Percentiles rank a stretch among this genome's conserved stretches.
phyloP scores from a whole-genome alignment of 371 early-diverging fungal genomes.

The Dichotomocladium elegans region DNA sequence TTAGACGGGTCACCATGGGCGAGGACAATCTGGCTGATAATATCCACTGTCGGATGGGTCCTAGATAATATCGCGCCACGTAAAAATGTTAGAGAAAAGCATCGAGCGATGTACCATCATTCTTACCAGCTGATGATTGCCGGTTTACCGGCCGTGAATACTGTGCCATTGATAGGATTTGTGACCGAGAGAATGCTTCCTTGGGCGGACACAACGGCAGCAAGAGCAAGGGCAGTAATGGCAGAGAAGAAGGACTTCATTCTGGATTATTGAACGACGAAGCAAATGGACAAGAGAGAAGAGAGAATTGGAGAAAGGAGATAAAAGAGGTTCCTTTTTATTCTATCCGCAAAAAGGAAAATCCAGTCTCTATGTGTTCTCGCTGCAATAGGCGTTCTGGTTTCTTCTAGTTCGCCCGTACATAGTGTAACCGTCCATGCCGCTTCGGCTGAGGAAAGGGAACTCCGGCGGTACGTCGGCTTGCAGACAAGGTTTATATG shows the following conservation, averaged over 20 bases:
- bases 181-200: conserved; percentile 11
- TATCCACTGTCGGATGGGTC: conserved; percentile 16
- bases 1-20: conserved; percentile 18
- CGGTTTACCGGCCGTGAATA: conserved; percentile 12
- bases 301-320: not conserved
- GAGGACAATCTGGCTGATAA: conserved; percentile 20
- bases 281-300: not conserved
- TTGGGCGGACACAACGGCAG: conserved; percentile 8
- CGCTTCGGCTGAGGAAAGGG: too few relatives aligned
- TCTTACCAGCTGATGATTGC: conserved; percentile 12
- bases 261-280: not conserved
- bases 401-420: too few relatives aligned
- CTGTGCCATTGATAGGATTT: conserved; percentile 6
- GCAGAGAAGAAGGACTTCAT: conserved; percentile 22
- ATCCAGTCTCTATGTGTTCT: too few relatives aligned
- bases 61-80: conserved; percentile 1
- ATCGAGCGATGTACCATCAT: not conserved
- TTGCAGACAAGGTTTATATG: too few relatives aligned
- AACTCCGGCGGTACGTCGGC: too few relatives aligned
- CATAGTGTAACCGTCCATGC: too few relatives aligned
- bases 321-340: too few relatives aligned
- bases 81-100: not conserved
- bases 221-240: conserved; percentile 18
- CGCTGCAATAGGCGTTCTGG: too few relatives aligned
- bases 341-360: too few relatives aligned